Conservation (phyloP, 257 asterid species). For the Solanum infundibuliforme region DNA sequence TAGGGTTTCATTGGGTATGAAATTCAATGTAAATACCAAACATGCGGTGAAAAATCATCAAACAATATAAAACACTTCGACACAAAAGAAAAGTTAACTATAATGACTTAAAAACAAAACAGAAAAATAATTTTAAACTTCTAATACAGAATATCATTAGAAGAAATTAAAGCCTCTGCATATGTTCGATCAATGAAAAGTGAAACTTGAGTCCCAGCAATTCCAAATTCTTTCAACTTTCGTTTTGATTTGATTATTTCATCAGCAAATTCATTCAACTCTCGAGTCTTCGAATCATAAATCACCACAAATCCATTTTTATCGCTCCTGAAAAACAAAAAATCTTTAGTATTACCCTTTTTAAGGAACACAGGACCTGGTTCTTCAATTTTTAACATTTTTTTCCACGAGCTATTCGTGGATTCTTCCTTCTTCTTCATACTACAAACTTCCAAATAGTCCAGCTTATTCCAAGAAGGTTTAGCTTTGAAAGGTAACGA, state of each 20-base stretch:
- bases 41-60: too few species aligned
- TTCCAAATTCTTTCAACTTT: not conserved
- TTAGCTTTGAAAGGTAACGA: not conserved
- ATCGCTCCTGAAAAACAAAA: not conserved
- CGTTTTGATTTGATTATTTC: not conserved
- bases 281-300: not conserved
- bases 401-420: not conserved
- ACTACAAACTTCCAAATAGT: not conserved
- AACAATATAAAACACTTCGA: too few species aligned
- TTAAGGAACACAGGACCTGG: not conserved
- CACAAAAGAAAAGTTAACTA: too few species aligned
- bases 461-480: not conserved
- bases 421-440: not conserved
- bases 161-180: not conserved
- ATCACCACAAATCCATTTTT: not conserved
- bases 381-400: not conserved
- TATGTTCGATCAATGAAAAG: not conserved
- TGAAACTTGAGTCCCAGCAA: not conserved
- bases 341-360: not conserved
- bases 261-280: not conserved
- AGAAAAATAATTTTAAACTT: not conserved
- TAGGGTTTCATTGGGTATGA: too few species aligned
- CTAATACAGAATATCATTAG: not conserved
- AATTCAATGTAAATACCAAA: too few species aligned
- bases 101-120: too few species aligned